These are phyloP conservation scores for Oryza meyeriana DNA, from an alignment of 176 grass and related monocot genomes.

Conservation along the genomic window DNA sequence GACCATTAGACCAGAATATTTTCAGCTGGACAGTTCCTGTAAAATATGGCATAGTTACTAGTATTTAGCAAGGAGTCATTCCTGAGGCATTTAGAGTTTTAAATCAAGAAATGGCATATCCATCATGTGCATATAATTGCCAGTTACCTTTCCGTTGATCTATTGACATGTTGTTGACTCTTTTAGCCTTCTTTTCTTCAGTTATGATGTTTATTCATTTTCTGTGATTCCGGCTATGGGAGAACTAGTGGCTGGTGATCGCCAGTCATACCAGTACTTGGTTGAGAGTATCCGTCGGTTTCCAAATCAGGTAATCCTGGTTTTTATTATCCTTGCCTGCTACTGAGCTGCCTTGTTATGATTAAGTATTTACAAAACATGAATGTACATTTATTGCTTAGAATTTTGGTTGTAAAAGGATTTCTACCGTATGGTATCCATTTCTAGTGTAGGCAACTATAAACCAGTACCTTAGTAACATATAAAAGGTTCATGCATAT, in stretches of 20 bases:
- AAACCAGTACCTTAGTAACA: background rate
- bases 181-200: slow-evolving; percentile 25
- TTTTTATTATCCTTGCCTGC: background rate
- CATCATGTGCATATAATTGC: background rate
- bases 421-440: background rate
- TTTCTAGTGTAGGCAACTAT: background rate
- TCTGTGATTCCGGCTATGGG: slow-evolving; percentile 86
- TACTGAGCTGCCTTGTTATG: background rate
- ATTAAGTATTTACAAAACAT: background rate
- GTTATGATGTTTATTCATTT: slow-evolving; percentile 92
- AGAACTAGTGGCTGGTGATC: slow-evolving; percentile 79
- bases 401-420: background rate
- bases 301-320: slow-evolving; percentile 63
- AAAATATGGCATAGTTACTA: background rate
- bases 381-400: background rate
- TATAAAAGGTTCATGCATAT: background rate
- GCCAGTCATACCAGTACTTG: slow-evolving; percentile 85
- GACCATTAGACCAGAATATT: background rate
- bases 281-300: slow-evolving; percentile 88
- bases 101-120: background rate
- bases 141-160: too few species aligned
- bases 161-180: background rate
- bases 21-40: background rate
- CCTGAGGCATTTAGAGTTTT: background rate
- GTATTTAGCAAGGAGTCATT: background rate